A percentile compares a stretch with the other conserved stretches of the same genome.
These are phyloP conservation scores for Cornus kousa DNA, from an alignment of 148 eudicot genomes.

Conservation along the genomic window DNA sequence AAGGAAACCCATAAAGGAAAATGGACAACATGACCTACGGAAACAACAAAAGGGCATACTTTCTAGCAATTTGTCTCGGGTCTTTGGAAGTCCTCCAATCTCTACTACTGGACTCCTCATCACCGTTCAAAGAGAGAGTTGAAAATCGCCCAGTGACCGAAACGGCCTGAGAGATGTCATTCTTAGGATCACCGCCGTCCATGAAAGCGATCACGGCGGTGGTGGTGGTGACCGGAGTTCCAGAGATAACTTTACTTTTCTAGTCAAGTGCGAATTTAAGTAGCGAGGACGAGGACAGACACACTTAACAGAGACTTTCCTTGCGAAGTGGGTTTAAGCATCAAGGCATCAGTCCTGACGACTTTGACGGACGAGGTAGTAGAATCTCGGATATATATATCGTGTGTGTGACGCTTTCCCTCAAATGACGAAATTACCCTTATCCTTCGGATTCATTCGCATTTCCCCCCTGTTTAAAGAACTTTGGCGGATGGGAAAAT, in stretches of 20 bases:
- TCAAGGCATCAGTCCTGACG: too few species aligned
- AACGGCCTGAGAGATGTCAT: neutral
- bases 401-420: too few species aligned
- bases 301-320: neutral
- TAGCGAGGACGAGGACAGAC: too few species aligned
- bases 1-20: neutral
- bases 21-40: neutral
- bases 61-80: constrained; percentile 42
- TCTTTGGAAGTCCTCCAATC: constrained; percentile 21
- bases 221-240: neutral
- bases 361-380: too few species aligned
- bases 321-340: too few species aligned
- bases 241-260: neutral
- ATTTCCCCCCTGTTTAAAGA: too few species aligned
- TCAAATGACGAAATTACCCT: too few species aligned
- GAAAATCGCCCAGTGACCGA: neutral
- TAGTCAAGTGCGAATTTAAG: neutral
- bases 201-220: constrained; percentile 9
- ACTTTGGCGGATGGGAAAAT: too few species aligned
- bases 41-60: constrained; percentile 13
- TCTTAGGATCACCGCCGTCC: constrained; percentile 9
- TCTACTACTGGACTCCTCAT: constrained; percentile 4
- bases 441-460: too few species aligned
- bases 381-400: too few species aligned
- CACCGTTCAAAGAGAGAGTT: neutral